A percentile compares a stretch with the other conserved stretches of the same genome.
Evolutionary conservation across 371 early-diverging fungal species (phyloP).

Genomic region (Mortierella sp.): DNA sequence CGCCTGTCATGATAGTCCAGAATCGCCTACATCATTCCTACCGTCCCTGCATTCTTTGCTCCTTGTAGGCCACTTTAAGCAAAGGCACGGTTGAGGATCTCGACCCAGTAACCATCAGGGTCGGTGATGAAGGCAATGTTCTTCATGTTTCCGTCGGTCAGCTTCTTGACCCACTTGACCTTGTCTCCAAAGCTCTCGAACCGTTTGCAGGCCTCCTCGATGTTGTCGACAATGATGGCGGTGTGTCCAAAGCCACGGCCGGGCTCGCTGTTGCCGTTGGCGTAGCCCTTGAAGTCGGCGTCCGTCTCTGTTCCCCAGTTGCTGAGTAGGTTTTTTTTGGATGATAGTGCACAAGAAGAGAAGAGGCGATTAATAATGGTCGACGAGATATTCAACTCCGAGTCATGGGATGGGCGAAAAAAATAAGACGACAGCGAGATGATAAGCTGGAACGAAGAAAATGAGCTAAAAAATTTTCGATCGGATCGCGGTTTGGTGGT

Average conservation of each 20-base stretch:
- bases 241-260: slow-evolving; percentile 87
- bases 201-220: slow-evolving; percentile 84
- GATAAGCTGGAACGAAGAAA: neutral
- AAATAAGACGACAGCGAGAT: neutral
- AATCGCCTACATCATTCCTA: too few relatives aligned
- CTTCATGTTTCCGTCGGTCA: slow-evolving; percentile 85
- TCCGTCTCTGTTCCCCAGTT: slow-evolving; percentile 92
- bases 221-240: slow-evolving; percentile 84
- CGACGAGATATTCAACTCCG: neutral
- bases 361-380: neutral
- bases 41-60: too few relatives aligned
- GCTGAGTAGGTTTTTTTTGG: neutral
- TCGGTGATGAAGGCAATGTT: slow-evolving; percentile 90
- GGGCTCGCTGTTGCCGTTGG: slow-evolving; percentile 83
- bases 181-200: slow-evolving; percentile 72
- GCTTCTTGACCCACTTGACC: slow-evolving; percentile 85
- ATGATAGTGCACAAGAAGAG: neutral
- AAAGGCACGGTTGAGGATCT: slow-evolving; percentile 56
- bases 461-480: neutral
- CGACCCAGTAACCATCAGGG: slow-evolving; percentile 92
- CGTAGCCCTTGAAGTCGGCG: slow-evolving; percentile 70
- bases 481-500: neutral
- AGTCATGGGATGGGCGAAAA: neutral
- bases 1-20: neutral
- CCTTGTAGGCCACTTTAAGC: neutral